Percentiles rank a stretch among this genome's conserved stretches.
Conservation (phyloP, 1,284 basidiomycete species). For the Cryptococcus floricola region DNA sequence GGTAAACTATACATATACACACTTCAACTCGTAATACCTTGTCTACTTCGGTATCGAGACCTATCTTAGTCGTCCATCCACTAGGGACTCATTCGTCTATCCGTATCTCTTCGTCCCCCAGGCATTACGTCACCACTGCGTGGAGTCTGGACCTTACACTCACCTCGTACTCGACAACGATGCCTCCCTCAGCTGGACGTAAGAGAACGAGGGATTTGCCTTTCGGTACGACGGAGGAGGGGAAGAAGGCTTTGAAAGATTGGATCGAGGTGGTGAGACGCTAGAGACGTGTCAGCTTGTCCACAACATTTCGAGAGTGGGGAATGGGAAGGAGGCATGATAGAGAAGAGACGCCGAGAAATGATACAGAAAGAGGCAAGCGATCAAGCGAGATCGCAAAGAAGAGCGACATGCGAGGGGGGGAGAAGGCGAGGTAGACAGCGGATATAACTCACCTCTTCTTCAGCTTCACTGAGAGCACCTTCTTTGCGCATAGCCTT, state of each 20-base stretch:
- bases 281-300: conserved; percentile 9
- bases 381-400: neutral
- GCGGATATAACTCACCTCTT: conserved; percentile 22
- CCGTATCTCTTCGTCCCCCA: no score
- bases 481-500: conserved; percentile 43
- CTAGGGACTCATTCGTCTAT: no score
- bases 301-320: no score
- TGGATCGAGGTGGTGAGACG: conserved; percentile 42
- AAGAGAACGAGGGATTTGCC: conserved; percentile 51
- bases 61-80: no score
- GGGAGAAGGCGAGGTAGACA: no score
- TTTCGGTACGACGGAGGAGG: conserved; percentile 50
- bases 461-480: conserved; percentile 32
- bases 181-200: conserved; percentile 31
- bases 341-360: no score
- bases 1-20: no score
- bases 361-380: neutral
- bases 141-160: no score
- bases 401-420: neutral
- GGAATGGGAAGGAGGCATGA: no score
- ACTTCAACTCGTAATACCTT: no score
- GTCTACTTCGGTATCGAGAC: no score
- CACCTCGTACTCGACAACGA: conserved; percentile 48
- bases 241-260: conserved; percentile 51
- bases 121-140: no score